Evolutionary conservation across 257 asterid species (phyloP), one percentile per base, ranked within the genome.

Genomic region (Voacanga thouarsii): DNA sequence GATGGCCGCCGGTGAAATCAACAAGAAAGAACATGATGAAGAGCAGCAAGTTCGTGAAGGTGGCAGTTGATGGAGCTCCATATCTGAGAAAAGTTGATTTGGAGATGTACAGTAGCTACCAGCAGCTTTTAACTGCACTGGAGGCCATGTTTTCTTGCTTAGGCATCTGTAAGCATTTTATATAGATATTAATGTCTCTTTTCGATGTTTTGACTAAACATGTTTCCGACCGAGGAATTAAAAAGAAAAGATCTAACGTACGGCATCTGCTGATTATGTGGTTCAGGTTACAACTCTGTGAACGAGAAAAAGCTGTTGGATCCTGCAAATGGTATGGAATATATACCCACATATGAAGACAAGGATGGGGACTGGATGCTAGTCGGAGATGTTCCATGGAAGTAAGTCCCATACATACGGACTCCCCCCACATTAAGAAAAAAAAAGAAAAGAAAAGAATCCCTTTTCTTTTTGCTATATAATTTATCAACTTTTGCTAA

Each of bases 321-420:
- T 43, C 23, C 80, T 74, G 75, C 85, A 74, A 85, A 91, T 82
- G 97, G 97, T 7, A 75, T 80, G 14, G 89, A 93, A 43, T 88
- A 91, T 84, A 88, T 93, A 81, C 96, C 96, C 57, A 86, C 96
- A 43, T 91, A 93, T 73, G 98, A 91, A 82, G 97, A 91, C 69
- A 91, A 87, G 84, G 98, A 93, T 86, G 96, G 94, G 63, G 97
- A 91, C 45, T 91, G 97, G 98, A 93, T 93, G 98, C 80, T 93
- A 81, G 87, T 90, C 76, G 97, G 96, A 82, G 98, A 93, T 89
- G 97, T 93, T 77, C 96, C 96, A 8, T 75, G 80, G 72, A 51
- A 57, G 73, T 73, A 45, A 12, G 69, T 66, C 24, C 37, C 23
- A 44, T 41, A 11, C 10, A 3, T 41, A 11, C 10, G 3, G 12